Evolutionary conservation across 495 filamentous ascomycete genomes (phyloP).

Genomic region (Halenospora varia): DNA sequence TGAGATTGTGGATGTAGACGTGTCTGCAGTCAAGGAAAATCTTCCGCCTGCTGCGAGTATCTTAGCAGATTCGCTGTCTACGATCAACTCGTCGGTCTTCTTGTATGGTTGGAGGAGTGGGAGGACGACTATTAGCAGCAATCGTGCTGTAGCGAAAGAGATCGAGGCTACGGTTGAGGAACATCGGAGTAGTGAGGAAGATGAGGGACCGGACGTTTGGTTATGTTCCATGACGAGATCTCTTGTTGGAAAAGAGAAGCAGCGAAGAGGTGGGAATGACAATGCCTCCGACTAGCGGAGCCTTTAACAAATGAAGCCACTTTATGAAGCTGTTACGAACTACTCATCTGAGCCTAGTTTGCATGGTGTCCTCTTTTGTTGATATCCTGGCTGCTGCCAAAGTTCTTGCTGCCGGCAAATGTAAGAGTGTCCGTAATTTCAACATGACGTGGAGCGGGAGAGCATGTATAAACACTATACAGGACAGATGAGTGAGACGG

Average conservation of each 20-base stretch:
- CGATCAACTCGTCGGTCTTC: conserved; percentile 65
- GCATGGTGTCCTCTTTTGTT: too few relatives aligned
- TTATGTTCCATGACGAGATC: conserved; percentile 57
- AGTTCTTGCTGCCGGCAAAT: too few relatives aligned
- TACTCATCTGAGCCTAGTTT: too few relatives aligned
- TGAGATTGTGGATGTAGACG: conserved; percentile 21
- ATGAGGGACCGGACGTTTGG: conserved; percentile 56
- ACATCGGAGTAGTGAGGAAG: conserved; percentile 22
- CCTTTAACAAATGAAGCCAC: too few relatives aligned
- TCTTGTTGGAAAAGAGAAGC: conserved; percentile 53
- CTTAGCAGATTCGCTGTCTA: conserved; percentile 43
- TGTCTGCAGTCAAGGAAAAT: conserved; percentile 3
- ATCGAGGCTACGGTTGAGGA: conserved; percentile 52
- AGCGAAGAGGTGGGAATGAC: conserved; percentile 9
- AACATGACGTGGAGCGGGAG: too few relatives aligned
- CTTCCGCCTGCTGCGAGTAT: conserved; percentile 17
- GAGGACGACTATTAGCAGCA: conserved; percentile 63
- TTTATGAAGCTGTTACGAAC: too few relatives aligned
- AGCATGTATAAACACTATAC: too few relatives aligned
- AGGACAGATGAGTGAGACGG: too few relatives aligned
- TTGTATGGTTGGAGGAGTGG: conserved; percentile 62
- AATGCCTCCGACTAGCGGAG: neutral
- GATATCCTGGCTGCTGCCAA: too few relatives aligned
- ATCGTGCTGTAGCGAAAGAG: conserved; percentile 58
- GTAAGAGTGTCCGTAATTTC: too few relatives aligned